Evolutionary conservation across 306 rosid species (phyloP).

Genomic region (Senna tora): DNA sequence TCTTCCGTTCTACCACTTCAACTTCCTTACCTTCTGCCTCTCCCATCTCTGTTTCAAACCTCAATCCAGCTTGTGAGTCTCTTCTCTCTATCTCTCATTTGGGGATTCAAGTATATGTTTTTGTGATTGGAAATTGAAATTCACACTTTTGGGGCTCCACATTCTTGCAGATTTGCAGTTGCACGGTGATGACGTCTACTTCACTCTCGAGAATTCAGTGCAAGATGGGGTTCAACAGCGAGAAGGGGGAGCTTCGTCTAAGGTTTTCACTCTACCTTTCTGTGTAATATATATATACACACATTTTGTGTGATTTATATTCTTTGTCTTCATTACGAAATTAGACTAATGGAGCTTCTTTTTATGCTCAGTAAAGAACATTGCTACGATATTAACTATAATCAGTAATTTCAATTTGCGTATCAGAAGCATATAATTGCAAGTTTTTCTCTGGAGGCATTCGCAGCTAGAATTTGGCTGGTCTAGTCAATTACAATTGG

Average conservation of each 20-base stretch:
- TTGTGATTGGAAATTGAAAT: not conserved
- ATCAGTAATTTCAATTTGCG: not conserved
- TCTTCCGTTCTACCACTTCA: slow-evolving; percentile 47
- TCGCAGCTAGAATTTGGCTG: not conserved
- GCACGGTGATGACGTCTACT: slow-evolving; percentile 86
- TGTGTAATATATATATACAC: not conserved
- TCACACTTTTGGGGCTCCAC: not conserved
- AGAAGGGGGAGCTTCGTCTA: slow-evolving; percentile 47
- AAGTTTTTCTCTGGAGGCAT: not conserved
- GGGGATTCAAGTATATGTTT: not conserved
- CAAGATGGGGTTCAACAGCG: slow-evolving; percentile 56
- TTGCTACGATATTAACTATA: not conserved
- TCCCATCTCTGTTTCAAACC: slow-evolving; percentile 53
- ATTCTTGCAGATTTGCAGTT: slow-evolving; percentile 65
- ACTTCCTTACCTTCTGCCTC: slow-evolving; percentile 17
- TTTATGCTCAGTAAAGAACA: not conserved
- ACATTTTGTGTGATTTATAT: not conserved
- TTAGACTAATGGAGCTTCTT: not conserved
- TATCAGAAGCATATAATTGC: not conserved
- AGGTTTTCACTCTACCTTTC: slow-evolving; percentile 43
- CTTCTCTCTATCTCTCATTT: not conserved
- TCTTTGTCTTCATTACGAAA: not conserved
- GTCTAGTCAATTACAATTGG: not conserved
- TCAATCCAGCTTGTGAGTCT: slow-evolving; percentile 66
- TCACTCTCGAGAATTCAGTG: slow-evolving; percentile 60